phyloP scores from a whole-genome alignment of 2,329 filamentous ascomycete species.

The Diaporthe nobilis region DNA sequence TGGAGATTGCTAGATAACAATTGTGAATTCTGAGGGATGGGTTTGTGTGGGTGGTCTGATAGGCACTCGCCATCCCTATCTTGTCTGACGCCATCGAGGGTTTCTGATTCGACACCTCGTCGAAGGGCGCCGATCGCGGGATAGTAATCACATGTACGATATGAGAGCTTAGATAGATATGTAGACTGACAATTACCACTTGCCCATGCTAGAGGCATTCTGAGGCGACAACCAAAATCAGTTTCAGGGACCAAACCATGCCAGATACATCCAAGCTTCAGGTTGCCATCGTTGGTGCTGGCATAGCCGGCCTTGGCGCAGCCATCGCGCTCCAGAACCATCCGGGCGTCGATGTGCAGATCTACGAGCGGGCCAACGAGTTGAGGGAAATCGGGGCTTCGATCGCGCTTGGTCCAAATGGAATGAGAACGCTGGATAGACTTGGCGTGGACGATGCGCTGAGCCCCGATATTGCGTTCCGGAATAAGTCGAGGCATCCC shows the following conservation, averaged over 20 bases:
- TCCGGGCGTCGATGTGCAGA: slow-evolving; percentile 58
- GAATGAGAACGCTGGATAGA: slow-evolving; percentile 64
- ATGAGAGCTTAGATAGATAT: not conserved
- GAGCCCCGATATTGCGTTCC: slow-evolving; percentile 55
- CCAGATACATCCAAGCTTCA: slow-evolving; percentile 46
- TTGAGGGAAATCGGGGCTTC: slow-evolving; percentile 63
- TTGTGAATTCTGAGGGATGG: not conserved
- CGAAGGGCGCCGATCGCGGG: slow-evolving; percentile 28
- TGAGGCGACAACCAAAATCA: not conserved
- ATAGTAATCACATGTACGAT: not conserved
- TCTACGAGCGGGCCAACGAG: slow-evolving; percentile 64
- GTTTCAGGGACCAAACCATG: not conserved
- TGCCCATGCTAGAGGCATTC: no score
- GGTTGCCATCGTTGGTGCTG: slow-evolving; percentile 64
- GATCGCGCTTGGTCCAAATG: slow-evolving; percentile 67
- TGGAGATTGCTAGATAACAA: not conserved
- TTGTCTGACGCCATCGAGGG: slow-evolving; percentile 33
- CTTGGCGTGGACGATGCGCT: slow-evolving; percentile 64
- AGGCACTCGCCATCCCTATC: slow-evolving; percentile 24
- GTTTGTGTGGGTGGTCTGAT: not conserved
- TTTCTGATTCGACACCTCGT: not conserved
- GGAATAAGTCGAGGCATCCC: slow-evolving; percentile 57
- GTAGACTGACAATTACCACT: not conserved
- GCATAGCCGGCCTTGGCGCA: slow-evolving; percentile 64
- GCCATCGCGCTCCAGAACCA: slow-evolving; percentile 57